Conservation (phyloP, 768 basidiomycete species). For the Crepidotus variabilis region DNA sequence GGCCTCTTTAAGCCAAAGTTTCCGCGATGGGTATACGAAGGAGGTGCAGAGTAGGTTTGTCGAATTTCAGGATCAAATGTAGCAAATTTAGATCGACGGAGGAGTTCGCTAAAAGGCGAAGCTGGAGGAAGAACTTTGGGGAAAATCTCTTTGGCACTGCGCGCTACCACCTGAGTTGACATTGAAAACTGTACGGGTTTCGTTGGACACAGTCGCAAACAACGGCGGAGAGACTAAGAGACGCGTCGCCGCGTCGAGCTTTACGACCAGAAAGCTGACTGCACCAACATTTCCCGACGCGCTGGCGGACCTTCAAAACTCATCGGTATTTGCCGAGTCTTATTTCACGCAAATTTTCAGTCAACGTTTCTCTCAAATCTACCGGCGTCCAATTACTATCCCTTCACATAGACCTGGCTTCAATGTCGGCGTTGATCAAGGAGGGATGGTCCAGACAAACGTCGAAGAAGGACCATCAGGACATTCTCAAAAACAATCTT, state of each 20-base stretch:
- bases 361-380: conserved; percentile 18
- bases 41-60: conserved; percentile 72
- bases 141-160: conserved; percentile 7
- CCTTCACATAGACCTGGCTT: conserved; percentile 42
- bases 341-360: conserved; percentile 1
- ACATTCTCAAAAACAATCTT: conserved; percentile 87
- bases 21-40: conserved; percentile 69
- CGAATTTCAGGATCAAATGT: conserved; percentile 71
- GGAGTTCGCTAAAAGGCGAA: conserved; percentile 71
- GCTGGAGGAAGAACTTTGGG: conserved; percentile 34
- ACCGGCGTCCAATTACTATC: conserved; percentile 84
- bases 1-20: conserved; percentile 88
- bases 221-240: conserved; percentile 1
- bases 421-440: conserved; percentile 36
- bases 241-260: background rate
- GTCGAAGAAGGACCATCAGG: conserved; percentile 59
- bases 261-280: background rate
- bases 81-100: conserved; percentile 81
- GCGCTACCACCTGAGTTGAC: conserved; percentile 18
- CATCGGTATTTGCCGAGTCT: conserved; percentile 28
- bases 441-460: conserved; percentile 87
- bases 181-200: conserved; percentile 9
- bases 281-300: conserved; percentile 12
- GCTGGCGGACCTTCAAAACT: conserved; percentile 18
- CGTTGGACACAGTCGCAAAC: conserved; percentile 6